Conservation (phyloP, 2,329 filamentous ascomycete species). For the Sclerotinia subarctica region DNA sequence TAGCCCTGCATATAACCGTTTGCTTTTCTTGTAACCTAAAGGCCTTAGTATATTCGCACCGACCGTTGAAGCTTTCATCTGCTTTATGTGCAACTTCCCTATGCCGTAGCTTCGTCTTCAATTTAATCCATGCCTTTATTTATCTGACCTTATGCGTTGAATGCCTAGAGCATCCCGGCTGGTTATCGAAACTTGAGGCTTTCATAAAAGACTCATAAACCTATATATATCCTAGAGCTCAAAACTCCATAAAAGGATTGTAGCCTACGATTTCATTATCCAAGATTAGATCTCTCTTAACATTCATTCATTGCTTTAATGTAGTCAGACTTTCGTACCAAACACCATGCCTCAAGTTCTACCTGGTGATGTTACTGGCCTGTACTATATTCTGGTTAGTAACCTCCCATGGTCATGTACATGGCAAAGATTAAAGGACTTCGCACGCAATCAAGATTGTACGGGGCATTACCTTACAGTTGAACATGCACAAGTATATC, state of each 20-base stretch:
- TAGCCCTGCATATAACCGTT: background rate
- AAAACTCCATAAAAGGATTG: background rate
- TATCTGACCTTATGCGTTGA: conserved; percentile 1
- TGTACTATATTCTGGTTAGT: conserved; percentile 24
- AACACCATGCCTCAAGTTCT: conserved; percentile 21
- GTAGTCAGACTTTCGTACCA: background rate
- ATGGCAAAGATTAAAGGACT: conserved; percentile 35
- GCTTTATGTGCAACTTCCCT: background rate
- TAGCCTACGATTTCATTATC: background rate
- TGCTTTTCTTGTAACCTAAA: background rate
- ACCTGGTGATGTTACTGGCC: conserved; percentile 21
- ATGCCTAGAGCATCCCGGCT: background rate
- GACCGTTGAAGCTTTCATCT: background rate
- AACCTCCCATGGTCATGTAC: conserved; percentile 28
- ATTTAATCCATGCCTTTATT: background rate
- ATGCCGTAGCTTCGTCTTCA: background rate
- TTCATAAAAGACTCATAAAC: background rate
- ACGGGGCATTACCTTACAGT: conserved; percentile 28
- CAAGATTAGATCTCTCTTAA: background rate
- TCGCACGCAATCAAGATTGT: conserved; percentile 25
- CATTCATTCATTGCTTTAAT: background rate
- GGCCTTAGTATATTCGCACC: background rate
- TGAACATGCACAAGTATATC: conserved; percentile 31
- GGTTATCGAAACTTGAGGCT: background rate
- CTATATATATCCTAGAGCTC: background rate